Evolutionary conservation across 805 yeast species (phyloP), one percentile per base, ranked within the genome.

Genomic region (Cyberlindnera japonica): DNA sequence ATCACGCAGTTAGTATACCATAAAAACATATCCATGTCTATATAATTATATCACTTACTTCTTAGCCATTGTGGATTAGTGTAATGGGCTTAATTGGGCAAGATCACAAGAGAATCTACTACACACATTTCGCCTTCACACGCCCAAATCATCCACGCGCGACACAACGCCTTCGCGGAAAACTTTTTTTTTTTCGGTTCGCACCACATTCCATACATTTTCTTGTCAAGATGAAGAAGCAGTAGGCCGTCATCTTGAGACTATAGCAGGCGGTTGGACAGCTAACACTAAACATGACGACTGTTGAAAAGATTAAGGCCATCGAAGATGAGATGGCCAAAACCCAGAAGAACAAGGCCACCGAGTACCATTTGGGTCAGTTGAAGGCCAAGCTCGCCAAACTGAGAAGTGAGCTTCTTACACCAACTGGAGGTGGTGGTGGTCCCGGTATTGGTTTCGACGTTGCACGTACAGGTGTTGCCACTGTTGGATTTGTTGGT

Each of bases 381-480:
- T 72, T 93, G 50, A 93, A 95, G 66, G 99, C 99, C 40, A 93
- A 93, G 59, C 69, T 93, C 41, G 99, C 99, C 40, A 90, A 91
- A 61, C 73, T 93, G 54, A 86, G 95, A 70, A 79, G 97, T 61
- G 99, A 93, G 60, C 72, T 93, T 40, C 71, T 93, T 47, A 77
- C 85, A 3, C 83, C 83, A 37, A 62, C 79, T 12, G 72, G 84
- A 29, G 75, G 89, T 28, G 96, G 96, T 25, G 96, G 96, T 44
- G 95, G 93, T 43, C 86, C 77, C 16, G 97, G 98, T 49, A 79
- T 76, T 17, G 99, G 99, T 7, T 93, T 93, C 65, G 99, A 93
- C 68, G 98, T 93, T 33, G 95, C 96, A n/a, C 79, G 96, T 63
- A 91, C 97, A 0, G 99, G 99, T 66, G 96, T 87, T 12, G 97